Base-by-base conservation (phyloP, 345 rosid species). In the Salix exigua region DNA sequence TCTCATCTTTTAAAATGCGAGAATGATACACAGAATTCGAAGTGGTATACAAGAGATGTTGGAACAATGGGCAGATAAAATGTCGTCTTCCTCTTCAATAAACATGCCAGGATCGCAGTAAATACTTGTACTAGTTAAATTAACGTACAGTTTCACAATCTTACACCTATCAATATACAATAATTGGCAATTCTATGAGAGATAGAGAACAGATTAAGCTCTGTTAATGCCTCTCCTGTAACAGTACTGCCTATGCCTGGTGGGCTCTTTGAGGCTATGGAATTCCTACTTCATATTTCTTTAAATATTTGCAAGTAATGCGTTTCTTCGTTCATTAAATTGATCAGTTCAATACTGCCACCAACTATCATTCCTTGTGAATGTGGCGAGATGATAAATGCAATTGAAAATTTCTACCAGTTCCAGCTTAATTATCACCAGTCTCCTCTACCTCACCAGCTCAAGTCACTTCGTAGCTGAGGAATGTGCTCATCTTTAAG, bases 41-140 rank as follows among this genome's bases (percentile, higher is more conserved):
- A 69, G 97, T 90, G 60, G 79, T 88, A 53, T 97, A 95, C 83
- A 90, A 88, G 74, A 97, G 97, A 71, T 95, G 99, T 9, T 95
- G 83, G 83, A 92, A 95, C 89, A 95, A 92, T 70, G 97, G 97
- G 78, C 96, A 89, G 75, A 85, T 92, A 84, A 95, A 97, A 0
- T 95, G 97, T 82, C 87, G 7, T 35, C 37, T 92, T 66, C 99
- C 99, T 7, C 84, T 92, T 55, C 96, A 91, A 70, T 88, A 80
- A 66, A 81, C 93, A 4, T 92, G 97, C 58, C 21, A 66, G 12
- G 85, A 94, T 80, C 84, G 97, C 26, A 80, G 78, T 12, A 94
- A 88, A 78, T 94, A 91, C 84, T 79, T 94, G 42, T 94, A 90
- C 17, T 94, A 97, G 97, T 97, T 7, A 86, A 88, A 73, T 51